Base-by-base conservation (phyloP, 306 rosid genomes). In the Cicer arietinum region DNA sequence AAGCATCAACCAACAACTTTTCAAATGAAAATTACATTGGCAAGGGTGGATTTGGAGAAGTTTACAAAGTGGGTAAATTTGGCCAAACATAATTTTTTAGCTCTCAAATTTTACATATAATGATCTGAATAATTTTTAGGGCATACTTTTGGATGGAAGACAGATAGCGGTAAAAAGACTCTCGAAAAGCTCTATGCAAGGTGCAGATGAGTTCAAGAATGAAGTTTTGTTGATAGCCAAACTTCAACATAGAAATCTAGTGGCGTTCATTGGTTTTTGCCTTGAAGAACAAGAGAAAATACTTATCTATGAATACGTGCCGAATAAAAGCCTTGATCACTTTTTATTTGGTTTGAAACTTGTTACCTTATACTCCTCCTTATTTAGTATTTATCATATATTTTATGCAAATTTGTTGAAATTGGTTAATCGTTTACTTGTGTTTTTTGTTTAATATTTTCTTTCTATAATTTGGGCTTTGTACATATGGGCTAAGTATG, bases 31-130 rank as follows among this genome's bases (percentile, higher is more conserved):
- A 69, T 69, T 48, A 9, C 10, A 69, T 69, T 48, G 74, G 74
- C 18, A 69, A 14, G 35, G 74, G 60, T 48, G 74, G 74, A 69
- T 69, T 69, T 30, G 74, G 74, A 48, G 74, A 69, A 69, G 74
- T 69, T 48, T 69, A 69, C 35, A 48, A 69, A 59, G 60, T 69
- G 2, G 5, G 60, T 48, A 69, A 68, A 48, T 47, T 6, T 8
- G 18, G 40, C 7, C 0, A 18, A 47, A 1, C 25, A 30, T 25
- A 25, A 30, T 9, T 30, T 48, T n/a, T n/a, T 4, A 30, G 60
- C 8, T 37, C 14, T 30, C 1, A 8, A 0, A 5, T 48, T 30
- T 48, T 53, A 8, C 2, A 30, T 3, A 69, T n/a, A 35, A 35
- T 48, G 14, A 8, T 2, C 0, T 69, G 2, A 35, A 48, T 30